phyloP scores from a whole-genome alignment of 1,284 basidiomycete genomes.

The Pholiota adiposa region DNA sequence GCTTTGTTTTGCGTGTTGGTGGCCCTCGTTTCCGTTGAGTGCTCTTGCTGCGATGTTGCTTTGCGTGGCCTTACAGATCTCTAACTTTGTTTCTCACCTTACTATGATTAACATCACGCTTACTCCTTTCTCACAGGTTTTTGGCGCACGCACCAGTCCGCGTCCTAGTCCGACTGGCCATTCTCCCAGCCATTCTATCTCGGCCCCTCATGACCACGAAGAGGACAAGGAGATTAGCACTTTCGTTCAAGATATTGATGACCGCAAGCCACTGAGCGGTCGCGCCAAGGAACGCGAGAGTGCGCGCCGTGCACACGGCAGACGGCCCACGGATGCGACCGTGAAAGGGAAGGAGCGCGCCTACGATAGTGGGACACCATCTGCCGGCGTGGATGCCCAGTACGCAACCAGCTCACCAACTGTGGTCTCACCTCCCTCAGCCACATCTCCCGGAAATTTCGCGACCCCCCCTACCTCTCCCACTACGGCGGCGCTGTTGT shows the following conservation, averaged over 20 bases:
- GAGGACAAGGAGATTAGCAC: constrained; percentile 78
- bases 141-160: not conserved
- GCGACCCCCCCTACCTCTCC: not conserved
- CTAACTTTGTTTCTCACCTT: not conserved
- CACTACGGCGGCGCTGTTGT: constrained; percentile 14
- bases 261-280: constrained; percentile 62
- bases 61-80: not conserved
- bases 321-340: constrained; percentile 15
- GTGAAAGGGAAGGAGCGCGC: constrained; percentile 13
- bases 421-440: not conserved
- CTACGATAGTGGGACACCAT: not conserved
- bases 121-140: not conserved
- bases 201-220: constrained; percentile 50
- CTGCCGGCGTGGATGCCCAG: not conserved
- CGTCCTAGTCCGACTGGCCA: not conserved
- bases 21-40: not conserved
- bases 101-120: not conserved
- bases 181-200: constrained; percentile 24
- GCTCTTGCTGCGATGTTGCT: constrained; percentile 15
- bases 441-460: not conserved
- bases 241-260: constrained; percentile 76
- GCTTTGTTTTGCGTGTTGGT: not conserved
- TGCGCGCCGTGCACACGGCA: constrained; percentile 15
- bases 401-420: constrained; percentile 3
- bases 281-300: constrained; percentile 34